phyloP scores from a whole-genome alignment of 495 filamentous ascomycete genomes.

The Lasiosphaeria miniovina region DNA sequence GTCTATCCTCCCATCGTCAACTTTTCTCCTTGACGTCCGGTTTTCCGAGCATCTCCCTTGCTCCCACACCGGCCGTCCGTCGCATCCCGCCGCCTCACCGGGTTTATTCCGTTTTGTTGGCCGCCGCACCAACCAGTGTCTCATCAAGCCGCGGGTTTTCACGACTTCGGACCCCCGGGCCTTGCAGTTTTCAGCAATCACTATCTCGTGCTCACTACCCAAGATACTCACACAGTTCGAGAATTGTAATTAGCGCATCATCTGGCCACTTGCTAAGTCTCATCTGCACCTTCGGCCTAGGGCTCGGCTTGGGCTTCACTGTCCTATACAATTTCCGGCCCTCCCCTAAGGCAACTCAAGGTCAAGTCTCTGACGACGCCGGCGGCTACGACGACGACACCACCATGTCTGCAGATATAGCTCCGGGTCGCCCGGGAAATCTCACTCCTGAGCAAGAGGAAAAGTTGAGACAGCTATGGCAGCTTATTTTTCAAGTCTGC shows the following conservation, averaged over 20 bases:
- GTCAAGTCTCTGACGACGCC: neutral
- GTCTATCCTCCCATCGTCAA: constrained; percentile 1
- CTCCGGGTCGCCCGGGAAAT: constrained; percentile 79
- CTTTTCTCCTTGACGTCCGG: constrained; percentile 14
- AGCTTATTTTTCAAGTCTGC: constrained; percentile 72
- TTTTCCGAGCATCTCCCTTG: constrained; percentile 6
- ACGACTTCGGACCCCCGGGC: neutral
- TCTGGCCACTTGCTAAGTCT: constrained; percentile 15
- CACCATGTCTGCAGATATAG: constrained; percentile 42
- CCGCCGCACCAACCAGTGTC: neutral
- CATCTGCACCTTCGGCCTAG: constrained; percentile 14
- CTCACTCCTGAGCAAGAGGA: constrained; percentile 84
- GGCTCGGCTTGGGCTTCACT: constrained; percentile 17
- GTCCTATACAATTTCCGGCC: constrained; percentile 2
- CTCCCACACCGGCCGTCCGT: constrained; percentile 1
- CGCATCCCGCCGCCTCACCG: constrained; percentile 1
- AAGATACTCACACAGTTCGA: constrained; percentile 5
- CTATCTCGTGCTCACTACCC: neutral
- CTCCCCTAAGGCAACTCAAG: neutral
- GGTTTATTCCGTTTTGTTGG: neutral
- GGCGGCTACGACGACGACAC: constrained; percentile 9
- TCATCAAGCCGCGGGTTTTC: neutral
- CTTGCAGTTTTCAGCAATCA: neutral
- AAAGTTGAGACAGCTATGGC: constrained; percentile 87
- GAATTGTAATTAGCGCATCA: neutral